Percentiles rank a stretch among this genome's conserved stretches.
Conservation (phyloP, 768 basidiomycete species). For the Lactarius sp. region DNA sequence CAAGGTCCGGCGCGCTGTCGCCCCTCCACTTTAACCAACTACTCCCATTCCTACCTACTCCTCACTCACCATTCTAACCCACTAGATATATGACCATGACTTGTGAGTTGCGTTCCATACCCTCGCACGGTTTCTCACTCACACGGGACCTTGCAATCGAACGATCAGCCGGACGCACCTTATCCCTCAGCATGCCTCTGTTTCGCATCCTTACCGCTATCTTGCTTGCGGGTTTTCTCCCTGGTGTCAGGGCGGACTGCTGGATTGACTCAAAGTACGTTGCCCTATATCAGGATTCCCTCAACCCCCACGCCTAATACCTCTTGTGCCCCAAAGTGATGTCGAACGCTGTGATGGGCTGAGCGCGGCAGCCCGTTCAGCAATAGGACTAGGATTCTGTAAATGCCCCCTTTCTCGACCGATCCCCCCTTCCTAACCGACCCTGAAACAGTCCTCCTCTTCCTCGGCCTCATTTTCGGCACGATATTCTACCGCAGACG, state of each 20-base stretch:
- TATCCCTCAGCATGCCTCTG: background rate
- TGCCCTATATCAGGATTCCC: background rate
- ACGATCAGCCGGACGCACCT: background rate
- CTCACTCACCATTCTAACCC: background rate
- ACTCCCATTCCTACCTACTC: too few species aligned
- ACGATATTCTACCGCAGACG: background rate
- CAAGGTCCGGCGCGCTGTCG: too few species aligned
- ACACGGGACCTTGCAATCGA: background rate
- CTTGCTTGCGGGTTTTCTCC: background rate
- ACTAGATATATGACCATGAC: background rate
- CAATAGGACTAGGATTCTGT: constrained; percentile 7
- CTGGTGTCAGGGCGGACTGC: constrained; percentile 7
- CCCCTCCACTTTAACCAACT: too few species aligned
- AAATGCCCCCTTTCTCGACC: background rate
- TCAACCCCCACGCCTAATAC: background rate
- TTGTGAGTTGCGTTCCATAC: background rate
- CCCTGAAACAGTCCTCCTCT: background rate
- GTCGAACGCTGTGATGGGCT: background rate
- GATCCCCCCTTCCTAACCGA: too few species aligned
- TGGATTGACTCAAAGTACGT: constrained; percentile 1
- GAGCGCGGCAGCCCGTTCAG: background rate
- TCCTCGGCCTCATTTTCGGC: background rate
- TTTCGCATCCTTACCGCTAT: background rate
- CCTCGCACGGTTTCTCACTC: background rate
- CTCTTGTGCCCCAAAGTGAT: background rate